A percentile compares a stretch with the other conserved stretches of the same genome.
Evolutionary conservation across 1,139 yeast genomes (phyloP).

Genomic region (Blastobotrys serpentis): DNA sequence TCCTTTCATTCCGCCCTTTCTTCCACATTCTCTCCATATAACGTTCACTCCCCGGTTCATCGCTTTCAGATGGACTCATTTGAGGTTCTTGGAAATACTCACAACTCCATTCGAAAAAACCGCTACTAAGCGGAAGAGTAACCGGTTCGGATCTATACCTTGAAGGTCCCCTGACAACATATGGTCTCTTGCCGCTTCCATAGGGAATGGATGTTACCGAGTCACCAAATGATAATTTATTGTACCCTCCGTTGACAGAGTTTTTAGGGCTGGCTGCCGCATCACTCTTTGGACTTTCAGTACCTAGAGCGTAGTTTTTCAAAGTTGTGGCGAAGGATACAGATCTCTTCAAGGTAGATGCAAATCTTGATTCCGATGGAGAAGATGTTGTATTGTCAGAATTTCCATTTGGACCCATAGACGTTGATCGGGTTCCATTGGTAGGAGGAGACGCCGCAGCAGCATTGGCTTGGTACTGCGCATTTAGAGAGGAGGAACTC

Average conservation of each 20-base stretch:
- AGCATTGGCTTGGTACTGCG: not conserved
- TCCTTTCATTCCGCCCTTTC: slow-evolving; percentile 79
- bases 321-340: slow-evolving; percentile 40
- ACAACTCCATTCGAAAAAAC: slow-evolving; percentile 81
- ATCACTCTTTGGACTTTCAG: slow-evolving; percentile 18
- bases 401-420: slow-evolving; percentile 1
- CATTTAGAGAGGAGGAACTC: slow-evolving; percentile 6
- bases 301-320: slow-evolving; percentile 37
- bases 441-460: not conserved
- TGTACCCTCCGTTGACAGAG: slow-evolving; percentile 11
- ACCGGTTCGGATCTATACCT: slow-evolving; percentile 22
- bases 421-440: slow-evolving; percentile 1
- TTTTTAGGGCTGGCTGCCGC: not conserved
- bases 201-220: slow-evolving; percentile 32
- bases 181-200: slow-evolving; percentile 35
- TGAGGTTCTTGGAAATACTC: slow-evolving; percentile 98
- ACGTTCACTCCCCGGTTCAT: slow-evolving; percentile 90
- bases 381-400: not conserved
- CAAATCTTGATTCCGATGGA: slow-evolving; percentile 22
- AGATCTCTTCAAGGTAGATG: slow-evolving; percentile 36
- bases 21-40: slow-evolving; percentile 86
- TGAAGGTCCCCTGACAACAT: slow-evolving; percentile 32
- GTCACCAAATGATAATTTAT: slow-evolving; percentile 13
- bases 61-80: slow-evolving; percentile 80
- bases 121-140: slow-evolving; percentile 57